Evolutionary conservation across 108 stramenopile species (phyloP), one percentile per base, ranked within the genome.

Genomic region (Nitzschia putrida): DNA sequence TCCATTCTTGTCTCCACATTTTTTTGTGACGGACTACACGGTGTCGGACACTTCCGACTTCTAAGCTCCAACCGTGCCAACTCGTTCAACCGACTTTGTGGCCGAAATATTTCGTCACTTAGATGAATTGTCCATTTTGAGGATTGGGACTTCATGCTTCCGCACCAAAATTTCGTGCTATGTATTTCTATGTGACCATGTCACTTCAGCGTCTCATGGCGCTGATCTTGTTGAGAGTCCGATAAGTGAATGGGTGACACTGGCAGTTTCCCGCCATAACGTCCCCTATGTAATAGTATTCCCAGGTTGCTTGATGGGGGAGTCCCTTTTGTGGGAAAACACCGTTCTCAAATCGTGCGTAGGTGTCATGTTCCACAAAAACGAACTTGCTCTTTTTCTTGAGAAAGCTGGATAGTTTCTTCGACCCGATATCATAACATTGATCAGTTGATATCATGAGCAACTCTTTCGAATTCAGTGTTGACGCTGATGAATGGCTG

Each of bases 401-500:
- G n/a, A 49, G n/a, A 49, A 18, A 49, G n/a, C 47, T 16, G 47
- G 3, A 49, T 18, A 18, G 18, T 49, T 49, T 49, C 47, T 18
- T 18, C 18, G 18, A 18, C 47, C 14, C 6, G n/a, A 49, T 49
- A 49, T 18, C 47, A 49, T 49, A 49, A 34, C 29, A 34, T 34
- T 4, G 29, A 49, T 49, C 47, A 4, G 14, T 49, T 18, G 18
- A 8, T 18, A 63, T 20, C 44, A 63, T 63, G 61, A 63, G 44
- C 44, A 47, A 63, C 44, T 63, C 42, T 45, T 63, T 63, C 8
- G 61, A 63, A 24, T 45, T 63, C 44, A 63, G 23, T 43, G 42
- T 29, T 41, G 44, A 47, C 2, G 44, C 61, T 10, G 67, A 68
- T 20, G 67, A 68, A 43, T 68, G 67, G 67, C 67, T 68, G 18